These are phyloP conservation scores for Phytophthora sp. DNA, from an alignment of 352 stramenopile genomes.

Conservation along the genomic window DNA sequence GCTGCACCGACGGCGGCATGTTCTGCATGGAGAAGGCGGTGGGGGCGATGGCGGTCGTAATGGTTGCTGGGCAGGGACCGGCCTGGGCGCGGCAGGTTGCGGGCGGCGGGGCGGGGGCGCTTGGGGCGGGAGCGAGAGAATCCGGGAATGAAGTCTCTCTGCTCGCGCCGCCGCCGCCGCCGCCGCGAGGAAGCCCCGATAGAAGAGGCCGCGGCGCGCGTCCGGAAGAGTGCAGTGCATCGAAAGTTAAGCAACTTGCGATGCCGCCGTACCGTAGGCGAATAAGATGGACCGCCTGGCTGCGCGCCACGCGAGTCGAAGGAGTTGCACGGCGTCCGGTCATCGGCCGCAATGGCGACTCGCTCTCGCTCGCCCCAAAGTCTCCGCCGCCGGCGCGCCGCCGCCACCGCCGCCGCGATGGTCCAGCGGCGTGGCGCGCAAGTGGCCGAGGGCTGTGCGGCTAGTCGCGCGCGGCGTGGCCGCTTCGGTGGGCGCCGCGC, in stretches of 20 bases:
- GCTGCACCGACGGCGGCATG: slow-evolving; percentile 30
- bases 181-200: slow-evolving; percentile 2
- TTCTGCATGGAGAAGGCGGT: slow-evolving; percentile 26
- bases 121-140: slow-evolving; percentile 30
- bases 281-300: slow-evolving; percentile 34
- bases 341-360: slow-evolving; percentile 15
- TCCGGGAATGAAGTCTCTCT: slow-evolving; percentile 35
- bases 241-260: slow-evolving; percentile 40
- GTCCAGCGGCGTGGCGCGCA: slow-evolving; percentile 18
- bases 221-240: slow-evolving; percentile 21
- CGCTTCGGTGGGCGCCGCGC: slow-evolving; percentile 1
- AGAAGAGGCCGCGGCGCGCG: slow-evolving; percentile 24
- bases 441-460: too few relatives aligned
- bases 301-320: slow-evolving; percentile 11
- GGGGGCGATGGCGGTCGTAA: slow-evolving; percentile 32
- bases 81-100: slow-evolving; percentile 17
- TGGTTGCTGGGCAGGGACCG: slow-evolving; percentile 23
- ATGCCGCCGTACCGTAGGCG: slow-evolving; percentile 8
- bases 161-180: background rate
- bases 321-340: slow-evolving; percentile 29
- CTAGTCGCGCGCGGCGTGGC: too few relatives aligned
- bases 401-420: background rate
- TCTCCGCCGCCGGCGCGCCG: slow-evolving; percentile 10
- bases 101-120: background rate
- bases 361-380: slow-evolving; percentile 26